These are phyloP conservation scores for Sclerotinia nivalis DNA, from an alignment of 2,329 filamentous ascomycete genomes.

Conservation along the genomic window DNA sequence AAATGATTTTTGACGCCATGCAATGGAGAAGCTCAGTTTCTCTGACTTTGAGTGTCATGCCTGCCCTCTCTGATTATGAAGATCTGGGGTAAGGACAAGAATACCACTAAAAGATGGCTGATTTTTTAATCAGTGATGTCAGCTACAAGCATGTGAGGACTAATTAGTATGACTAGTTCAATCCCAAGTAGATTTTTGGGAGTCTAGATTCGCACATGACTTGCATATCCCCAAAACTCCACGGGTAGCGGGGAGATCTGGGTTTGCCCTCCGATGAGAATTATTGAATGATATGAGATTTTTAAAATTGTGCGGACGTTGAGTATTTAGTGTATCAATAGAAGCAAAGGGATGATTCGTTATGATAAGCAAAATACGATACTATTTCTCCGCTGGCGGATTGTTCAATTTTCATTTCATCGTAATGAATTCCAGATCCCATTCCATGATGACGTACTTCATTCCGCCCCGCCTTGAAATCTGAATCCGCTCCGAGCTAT, in stretches of 20 bases:
- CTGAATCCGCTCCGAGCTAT: neutral
- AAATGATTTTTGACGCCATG: too few species aligned
- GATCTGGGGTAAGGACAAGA: neutral
- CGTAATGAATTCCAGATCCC: neutral
- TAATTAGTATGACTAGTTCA: neutral
- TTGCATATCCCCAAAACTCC: neutral
- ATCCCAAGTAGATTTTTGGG: neutral
- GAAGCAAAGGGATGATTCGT: too few species aligned
- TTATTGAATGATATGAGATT: too few species aligned
- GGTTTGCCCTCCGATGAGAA: too few species aligned
- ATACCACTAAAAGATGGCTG: too few species aligned
- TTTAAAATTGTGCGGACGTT: too few species aligned
- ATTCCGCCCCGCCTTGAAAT: neutral
- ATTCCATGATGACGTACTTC: neutral
- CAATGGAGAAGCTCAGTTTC: neutral
- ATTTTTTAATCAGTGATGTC: neutral
- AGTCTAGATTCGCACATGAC: constrained; percentile 11
- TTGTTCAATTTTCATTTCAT: neutral
- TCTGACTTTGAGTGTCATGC: neutral
- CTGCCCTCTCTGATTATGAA: too few species aligned
- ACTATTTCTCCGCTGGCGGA: neutral
- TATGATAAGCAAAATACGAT: neutral
- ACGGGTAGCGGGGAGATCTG: neutral
- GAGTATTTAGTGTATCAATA: too few species aligned
- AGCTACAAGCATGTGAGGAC: neutral